A percentile compares a stretch with the other conserved stretches of the same genome.
Evolutionary conservation across 2,329 filamentous ascomycete genomes (phyloP).

Genomic region (Hypoxylon sp.): DNA sequence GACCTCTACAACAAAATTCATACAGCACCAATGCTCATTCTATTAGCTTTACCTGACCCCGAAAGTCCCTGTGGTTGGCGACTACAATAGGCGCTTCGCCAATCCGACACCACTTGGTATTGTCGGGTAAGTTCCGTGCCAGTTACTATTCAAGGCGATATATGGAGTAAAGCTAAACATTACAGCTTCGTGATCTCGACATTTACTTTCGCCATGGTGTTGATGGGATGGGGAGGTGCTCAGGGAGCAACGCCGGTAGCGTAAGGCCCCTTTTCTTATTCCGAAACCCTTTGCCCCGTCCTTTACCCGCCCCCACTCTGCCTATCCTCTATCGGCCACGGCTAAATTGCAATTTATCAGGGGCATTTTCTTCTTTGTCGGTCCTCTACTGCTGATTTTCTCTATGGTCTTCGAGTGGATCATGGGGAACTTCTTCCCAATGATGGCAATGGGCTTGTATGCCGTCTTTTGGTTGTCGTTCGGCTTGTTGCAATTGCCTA

Average conservation of each 20-base stretch:
- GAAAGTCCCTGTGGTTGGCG: constrained; percentile 56
- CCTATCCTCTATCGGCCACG: constrained; percentile 10
- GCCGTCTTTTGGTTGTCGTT: constrained; percentile 67
- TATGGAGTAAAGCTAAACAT: constrained; percentile 14
- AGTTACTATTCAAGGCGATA: background rate
- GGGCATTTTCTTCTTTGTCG: constrained; percentile 59
- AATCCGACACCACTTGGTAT: constrained; percentile 58
- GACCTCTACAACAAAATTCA: background rate
- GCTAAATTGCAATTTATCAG: constrained; percentile 46
- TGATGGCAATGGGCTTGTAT: constrained; percentile 68
- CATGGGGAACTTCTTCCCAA: constrained; percentile 66
- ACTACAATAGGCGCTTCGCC: constrained; percentile 57
- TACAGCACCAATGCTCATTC: constrained; percentile 17
- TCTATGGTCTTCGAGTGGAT: constrained; percentile 68
- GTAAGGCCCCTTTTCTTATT: constrained; percentile 46
- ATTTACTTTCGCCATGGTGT: constrained; percentile 56
- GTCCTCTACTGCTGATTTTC: constrained; percentile 63
- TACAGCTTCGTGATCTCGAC: constrained; percentile 58
- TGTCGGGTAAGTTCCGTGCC: constrained; percentile 52
- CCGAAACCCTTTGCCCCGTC: background rate
- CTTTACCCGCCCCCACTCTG: constrained; percentile 5
- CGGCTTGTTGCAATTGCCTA: constrained; percentile 65
- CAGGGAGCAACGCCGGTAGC: constrained; percentile 54
- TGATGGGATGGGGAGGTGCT: constrained; percentile 59
- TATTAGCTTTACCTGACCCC: constrained; percentile 58